Conservation (phyloP, 306 rosid genomes). For the Rosa persica region DNA sequence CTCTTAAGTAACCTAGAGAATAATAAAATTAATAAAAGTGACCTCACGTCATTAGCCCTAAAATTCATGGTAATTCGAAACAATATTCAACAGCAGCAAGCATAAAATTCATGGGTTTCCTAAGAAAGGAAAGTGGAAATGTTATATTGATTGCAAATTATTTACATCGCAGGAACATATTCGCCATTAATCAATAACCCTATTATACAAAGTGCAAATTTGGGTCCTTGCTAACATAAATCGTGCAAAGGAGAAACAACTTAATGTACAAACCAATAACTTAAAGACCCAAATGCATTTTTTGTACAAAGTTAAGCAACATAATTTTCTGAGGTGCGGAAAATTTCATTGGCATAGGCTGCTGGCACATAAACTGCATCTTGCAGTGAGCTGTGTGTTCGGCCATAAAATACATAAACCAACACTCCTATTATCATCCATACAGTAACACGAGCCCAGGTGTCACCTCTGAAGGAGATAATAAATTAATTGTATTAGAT, state of each 20-base stretch:
- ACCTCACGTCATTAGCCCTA: too few species aligned
- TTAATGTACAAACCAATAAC: background rate
- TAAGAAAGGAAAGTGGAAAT: background rate
- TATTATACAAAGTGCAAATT: background rate
- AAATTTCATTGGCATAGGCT: constrained; percentile 41
- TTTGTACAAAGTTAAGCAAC: constrained; percentile 24
- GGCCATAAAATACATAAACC: constrained; percentile 66
- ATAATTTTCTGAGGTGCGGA: constrained; percentile 36
- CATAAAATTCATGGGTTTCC: background rate
- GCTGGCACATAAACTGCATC: constrained; percentile 57
- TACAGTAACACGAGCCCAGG: constrained; percentile 83
- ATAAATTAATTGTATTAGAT: background rate
- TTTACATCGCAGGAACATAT: background rate
- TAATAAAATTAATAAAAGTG: too few species aligned
- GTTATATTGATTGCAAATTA: background rate
- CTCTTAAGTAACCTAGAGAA: too few species aligned
- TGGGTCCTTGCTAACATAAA: constrained; percentile 10
- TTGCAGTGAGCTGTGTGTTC: constrained; percentile 69
- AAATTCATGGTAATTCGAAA: too few species aligned
- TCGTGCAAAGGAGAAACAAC: background rate
- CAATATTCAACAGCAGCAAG: too few species aligned
- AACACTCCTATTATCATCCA: constrained; percentile 70
- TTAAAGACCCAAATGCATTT: background rate
- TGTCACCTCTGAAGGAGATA: constrained; percentile 46
- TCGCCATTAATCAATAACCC: background rate